Conservation (phyloP, 2,329 filamentous ascomycete species). For the Sordariomycetes sp. region DNA sequence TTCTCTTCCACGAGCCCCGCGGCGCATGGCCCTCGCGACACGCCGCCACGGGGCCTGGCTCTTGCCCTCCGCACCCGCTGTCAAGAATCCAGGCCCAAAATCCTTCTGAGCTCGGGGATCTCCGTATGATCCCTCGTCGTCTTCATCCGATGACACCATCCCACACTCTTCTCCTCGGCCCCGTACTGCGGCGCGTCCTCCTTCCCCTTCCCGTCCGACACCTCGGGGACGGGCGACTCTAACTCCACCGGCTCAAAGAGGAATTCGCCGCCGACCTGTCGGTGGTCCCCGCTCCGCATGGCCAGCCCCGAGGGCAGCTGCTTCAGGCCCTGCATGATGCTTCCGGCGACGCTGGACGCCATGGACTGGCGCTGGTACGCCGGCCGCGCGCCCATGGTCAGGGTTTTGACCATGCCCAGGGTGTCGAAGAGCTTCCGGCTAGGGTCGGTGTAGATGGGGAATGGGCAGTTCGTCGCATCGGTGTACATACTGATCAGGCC, state of each 20-base stretch:
- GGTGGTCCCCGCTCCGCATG: constrained; percentile 52
- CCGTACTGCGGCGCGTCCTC: constrained; percentile 13
- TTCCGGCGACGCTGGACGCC: constrained; percentile 34
- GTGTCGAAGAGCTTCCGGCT: constrained; percentile 53
- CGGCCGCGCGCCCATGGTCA: constrained; percentile 47
- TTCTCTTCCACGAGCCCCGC: not conserved
- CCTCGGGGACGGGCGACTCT: constrained; percentile 21
- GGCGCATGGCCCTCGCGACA: not conserved
- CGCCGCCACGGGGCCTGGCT: not conserved
- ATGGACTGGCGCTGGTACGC: constrained; percentile 48
- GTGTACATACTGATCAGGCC: constrained; percentile 58
- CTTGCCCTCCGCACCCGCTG: not conserved
- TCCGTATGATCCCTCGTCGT: constrained; percentile 70
- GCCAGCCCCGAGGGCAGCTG: constrained; percentile 46
- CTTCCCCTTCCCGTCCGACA: constrained; percentile 14
- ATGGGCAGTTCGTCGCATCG: constrained; percentile 51
- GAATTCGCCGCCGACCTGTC: constrained; percentile 69
- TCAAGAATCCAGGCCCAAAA: constrained; percentile 34
- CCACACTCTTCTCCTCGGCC: constrained; percentile 47
- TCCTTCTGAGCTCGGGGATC: constrained; percentile 51
- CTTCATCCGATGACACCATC: constrained; percentile 76
- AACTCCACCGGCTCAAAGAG: constrained; percentile 52
- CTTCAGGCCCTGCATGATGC: constrained; percentile 49
- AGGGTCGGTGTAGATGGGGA: constrained; percentile 70
- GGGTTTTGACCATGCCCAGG: constrained; percentile 58